Conservation (phyloP, 2,329 filamentous ascomycete species). For the Diaporthe citrichinensis region DNA sequence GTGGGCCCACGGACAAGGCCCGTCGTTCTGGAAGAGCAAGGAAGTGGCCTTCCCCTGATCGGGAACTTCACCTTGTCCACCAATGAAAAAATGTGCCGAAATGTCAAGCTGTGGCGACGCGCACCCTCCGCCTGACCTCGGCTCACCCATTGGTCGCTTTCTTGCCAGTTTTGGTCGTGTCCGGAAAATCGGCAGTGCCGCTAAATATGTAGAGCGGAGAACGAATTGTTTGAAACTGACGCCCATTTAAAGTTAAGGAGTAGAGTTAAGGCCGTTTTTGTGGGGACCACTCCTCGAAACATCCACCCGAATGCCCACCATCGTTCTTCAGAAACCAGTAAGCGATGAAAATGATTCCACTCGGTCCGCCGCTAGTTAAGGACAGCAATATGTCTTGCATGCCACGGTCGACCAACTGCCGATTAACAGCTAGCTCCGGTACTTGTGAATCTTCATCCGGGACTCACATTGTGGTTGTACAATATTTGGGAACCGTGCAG, state of each 20-base stretch:
- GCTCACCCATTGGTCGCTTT: neutral
- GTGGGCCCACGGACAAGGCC: neutral
- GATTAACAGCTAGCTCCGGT: neutral
- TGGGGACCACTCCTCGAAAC: conserved; percentile 1
- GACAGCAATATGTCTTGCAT: neutral
- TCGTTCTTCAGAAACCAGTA: neutral
- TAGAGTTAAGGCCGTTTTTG: conserved; percentile 1
- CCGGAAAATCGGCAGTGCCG: conserved; percentile 1
- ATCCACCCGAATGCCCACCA: conserved; percentile 11
- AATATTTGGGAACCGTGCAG: neutral
- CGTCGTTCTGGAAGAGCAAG: neutral
- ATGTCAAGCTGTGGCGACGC: neutral
- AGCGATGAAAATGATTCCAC: neutral
- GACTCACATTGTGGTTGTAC: neutral
- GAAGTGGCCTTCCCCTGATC: neutral
- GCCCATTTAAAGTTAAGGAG: conserved; percentile 25
- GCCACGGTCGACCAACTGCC: neutral
- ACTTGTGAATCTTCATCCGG: neutral
- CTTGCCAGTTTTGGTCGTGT: neutral
- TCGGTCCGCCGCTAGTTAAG: neutral
- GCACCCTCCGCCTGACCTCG: neutral
- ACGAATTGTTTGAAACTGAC: conserved; percentile 10
- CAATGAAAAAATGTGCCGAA: neutral
- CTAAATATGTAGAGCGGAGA: neutral
- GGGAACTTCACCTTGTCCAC: neutral